Evolutionary conservation across 441 rosid species (phyloP).

Genomic region (Euphorbia schlechtendalii): DNA sequence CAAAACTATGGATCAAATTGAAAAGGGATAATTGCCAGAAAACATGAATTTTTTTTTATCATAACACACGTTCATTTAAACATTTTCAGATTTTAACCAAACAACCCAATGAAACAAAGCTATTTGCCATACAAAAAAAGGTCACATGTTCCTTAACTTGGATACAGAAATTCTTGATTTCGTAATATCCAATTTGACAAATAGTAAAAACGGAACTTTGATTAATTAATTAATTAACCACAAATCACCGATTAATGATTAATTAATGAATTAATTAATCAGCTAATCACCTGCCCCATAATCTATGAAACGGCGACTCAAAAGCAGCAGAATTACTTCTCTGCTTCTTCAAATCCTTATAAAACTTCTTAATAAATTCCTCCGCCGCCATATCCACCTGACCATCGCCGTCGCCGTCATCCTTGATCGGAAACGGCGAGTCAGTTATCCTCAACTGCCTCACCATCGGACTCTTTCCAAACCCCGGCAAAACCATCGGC

Average conservation of each 20-base stretch:
- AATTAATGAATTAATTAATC: background rate
- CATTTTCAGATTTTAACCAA: too few species aligned
- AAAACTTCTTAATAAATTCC: constrained; percentile 68
- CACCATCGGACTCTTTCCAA: constrained; percentile 55
- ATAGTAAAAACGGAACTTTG: background rate
- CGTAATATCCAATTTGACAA: background rate
- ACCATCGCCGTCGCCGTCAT: constrained; percentile 46
- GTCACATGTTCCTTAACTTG: too few species aligned
- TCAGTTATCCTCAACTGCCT: constrained; percentile 80
- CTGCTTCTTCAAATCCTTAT: too few species aligned
- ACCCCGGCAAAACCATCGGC: constrained; percentile 45
- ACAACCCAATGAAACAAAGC: too few species aligned
- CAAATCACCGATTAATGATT: background rate
- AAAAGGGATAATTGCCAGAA: too few species aligned
- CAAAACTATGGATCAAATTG: too few species aligned
- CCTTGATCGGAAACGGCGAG: constrained; percentile 73
- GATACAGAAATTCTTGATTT: background rate
- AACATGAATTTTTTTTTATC: too few species aligned
- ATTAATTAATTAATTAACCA: background rate
- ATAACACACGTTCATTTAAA: too few species aligned
- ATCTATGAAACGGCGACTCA: constrained; percentile 28
- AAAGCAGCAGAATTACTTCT: constrained; percentile 23
- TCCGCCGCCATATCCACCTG: constrained; percentile 72
- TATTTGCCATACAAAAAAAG: too few species aligned
- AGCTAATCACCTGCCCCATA: constrained; percentile 26